Base-by-base conservation (phyloP, 176 grass and related monocot genomes). In the Triticum timopheevii region DNA sequence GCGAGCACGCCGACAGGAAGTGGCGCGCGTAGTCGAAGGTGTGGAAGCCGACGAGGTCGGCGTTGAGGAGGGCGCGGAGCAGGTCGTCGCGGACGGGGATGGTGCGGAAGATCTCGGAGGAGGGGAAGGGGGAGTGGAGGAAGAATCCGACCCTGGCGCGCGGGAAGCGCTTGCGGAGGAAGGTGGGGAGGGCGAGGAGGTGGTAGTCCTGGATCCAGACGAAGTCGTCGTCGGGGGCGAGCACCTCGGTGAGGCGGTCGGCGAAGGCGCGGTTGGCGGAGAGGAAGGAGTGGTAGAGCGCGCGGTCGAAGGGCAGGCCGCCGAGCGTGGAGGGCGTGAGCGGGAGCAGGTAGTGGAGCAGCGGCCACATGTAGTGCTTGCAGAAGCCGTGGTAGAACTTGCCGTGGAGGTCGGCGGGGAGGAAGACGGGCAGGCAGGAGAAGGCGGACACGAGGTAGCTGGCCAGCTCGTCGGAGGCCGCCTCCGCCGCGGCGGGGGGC, bases 301-400 rank as follows among this genome's bases (percentile, higher is more conserved):
- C 5, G 10, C 96, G 96, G 45, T 95, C 93, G 85, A 95, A 98
- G 3, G 92, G 93, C 7, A 98, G 90, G 0, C 96, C 96, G 0
- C 93, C 93, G 0, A 90, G 88, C 2, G 85, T 92, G 8, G 93
- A 94, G 34, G 92, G 90, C 33, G 90, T 89, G 10, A 98, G 87
- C 10, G 96, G 96, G 28, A 98, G 88, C 13, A 98, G 90, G 85
- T 98, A 98, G 82, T 98, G 96, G 79, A 95, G 94, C 8, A 98
- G 86, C 49, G 96, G 96, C 96, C 96, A 98, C 20, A 98, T 94
- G 74, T 98, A 98, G 93, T 98, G 96, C 90, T 98, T 98, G 89
- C 96, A 98, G 73, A 91, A 98, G 0, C 93, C 92, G 50, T 98
- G 90, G 88, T 98, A 98, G 89, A 94, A 98, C 0, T 90, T 85